phyloP scores from a whole-genome alignment of 352 stramenopile genomes.

The Thalassiosira oceanica region DNA sequence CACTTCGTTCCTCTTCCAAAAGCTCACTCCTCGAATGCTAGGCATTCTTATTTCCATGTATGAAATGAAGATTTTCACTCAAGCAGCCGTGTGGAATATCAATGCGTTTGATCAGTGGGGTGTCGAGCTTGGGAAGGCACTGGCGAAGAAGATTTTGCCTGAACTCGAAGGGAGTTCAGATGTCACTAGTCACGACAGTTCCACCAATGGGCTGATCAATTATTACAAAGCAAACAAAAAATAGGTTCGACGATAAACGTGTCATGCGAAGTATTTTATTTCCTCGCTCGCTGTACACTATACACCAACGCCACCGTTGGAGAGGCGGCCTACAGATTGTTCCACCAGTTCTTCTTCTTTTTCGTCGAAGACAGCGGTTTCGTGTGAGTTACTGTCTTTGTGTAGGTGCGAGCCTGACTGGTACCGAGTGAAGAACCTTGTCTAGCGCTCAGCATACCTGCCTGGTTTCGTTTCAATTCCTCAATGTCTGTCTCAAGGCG shows the following conservation, averaged over 20 bases:
- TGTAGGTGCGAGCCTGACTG: not conserved
- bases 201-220: slow-evolving; percentile 79
- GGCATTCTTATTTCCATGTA: slow-evolving; percentile 67
- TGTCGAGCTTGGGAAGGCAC: slow-evolving; percentile 97
- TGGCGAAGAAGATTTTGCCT: slow-evolving; percentile 92
- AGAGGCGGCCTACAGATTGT: no score
- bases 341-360: slow-evolving; percentile 1
- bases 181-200: slow-evolving; percentile 69
- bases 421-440: no score
- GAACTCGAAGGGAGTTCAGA: slow-evolving; percentile 48
- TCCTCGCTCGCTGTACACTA: no score
- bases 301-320: no score
- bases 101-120: slow-evolving; percentile 98
- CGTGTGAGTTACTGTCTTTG: not conserved
- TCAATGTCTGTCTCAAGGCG: slow-evolving; percentile 17
- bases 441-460: not conserved
- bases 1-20: slow-evolving; percentile 87
- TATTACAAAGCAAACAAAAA: slow-evolving; percentile 76
- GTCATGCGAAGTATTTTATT: no score
- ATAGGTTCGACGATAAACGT: no score
- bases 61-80: slow-evolving; percentile 66
- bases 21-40: slow-evolving; percentile 86
- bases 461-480: slow-evolving; percentile 1
- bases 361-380: not conserved
- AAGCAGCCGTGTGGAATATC: slow-evolving; percentile 93